Evolutionary conservation across 73 alveolate genomes (phyloP), one percentile per base, ranked within the genome.

Genomic region (Paramecium octaurelia): DNA sequence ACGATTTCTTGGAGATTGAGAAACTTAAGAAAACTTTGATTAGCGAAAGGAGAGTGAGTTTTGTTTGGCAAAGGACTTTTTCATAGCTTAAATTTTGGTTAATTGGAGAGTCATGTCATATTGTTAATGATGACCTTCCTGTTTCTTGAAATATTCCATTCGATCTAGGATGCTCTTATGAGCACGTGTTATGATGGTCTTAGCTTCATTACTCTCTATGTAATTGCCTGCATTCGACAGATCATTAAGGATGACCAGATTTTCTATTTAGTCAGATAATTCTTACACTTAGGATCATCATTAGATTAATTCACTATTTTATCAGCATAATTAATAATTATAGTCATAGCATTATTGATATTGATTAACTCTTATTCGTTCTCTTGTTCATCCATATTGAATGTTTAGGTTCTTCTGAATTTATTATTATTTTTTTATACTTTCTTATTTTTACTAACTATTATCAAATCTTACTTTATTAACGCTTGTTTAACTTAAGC

Each of bases 211-310:
- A 31, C 76, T 44, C 18, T 80, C 91, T 6, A 80, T 80, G 31
- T 24, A 44, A 42, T 80, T 46, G 14, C 34, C 43, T 43, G 91
- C 91, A 80, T 40, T 80, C 5, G 57, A 34, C 46, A 80, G 46
- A 23, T 80, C 91, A 80, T 80, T 80, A 24, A 80, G 31, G 57
- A 80, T 43, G 12, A 46, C 70, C 43, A 80, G 29, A 80, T 80
- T 40, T 80, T 80, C 91, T 80, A 80, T 21, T 40, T 44, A 24
- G 35, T 80, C 69, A 35, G 21, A 80, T 44, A 80, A 42, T 80
- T 31, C 48, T 31, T 80, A 80, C 91, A 80, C 57, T 80, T 80
- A 80, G 75, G 48, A 80, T 80, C 91, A 38, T 80, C 91, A 42
- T 24, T 43, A 10, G 46, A 42, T 43, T 80, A 42, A 27, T 80